Evolutionary conservation across 306 rosid species (phyloP).

Genomic region (Lathyrus aphaca): DNA sequence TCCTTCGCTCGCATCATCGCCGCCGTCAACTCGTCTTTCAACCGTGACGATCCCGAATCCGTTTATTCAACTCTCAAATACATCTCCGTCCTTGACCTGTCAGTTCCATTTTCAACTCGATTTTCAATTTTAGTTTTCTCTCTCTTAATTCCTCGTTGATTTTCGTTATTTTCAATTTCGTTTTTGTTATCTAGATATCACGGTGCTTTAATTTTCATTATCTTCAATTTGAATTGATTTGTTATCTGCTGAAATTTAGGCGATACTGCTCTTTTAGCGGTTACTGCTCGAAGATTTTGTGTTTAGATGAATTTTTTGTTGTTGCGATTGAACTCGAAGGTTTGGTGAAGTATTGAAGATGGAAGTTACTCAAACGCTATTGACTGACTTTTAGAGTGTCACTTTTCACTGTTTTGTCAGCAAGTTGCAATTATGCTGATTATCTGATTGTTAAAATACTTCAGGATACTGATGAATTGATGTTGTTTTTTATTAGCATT

Average conservation of each 20-base stretch:
- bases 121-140: slow-evolving; percentile 5
- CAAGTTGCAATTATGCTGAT: slow-evolving; percentile 26
- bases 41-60: slow-evolving; percentile 78
- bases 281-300: slow-evolving; percentile 25
- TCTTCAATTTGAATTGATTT: background rate
- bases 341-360: slow-evolving; percentile 16
- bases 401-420: slow-evolving; percentile 23
- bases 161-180: background rate
- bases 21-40: slow-evolving; percentile 57
- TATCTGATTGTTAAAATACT: slow-evolving; percentile 23
- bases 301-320: background rate
- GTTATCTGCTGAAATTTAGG: slow-evolving; percentile 14
- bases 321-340: slow-evolving; percentile 32
- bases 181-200: background rate
- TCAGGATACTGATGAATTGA: slow-evolving; percentile 11
- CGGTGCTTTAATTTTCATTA: background rate
- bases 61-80: slow-evolving; percentile 84
- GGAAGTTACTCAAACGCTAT: slow-evolving; percentile 16
- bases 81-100: slow-evolving; percentile 95
- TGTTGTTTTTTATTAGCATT: slow-evolving; percentile 15
- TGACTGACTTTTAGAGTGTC: slow-evolving; percentile 21
- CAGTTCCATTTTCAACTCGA: slow-evolving; percentile 34
- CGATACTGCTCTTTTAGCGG: background rate
- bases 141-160: background rate
- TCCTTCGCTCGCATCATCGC: slow-evolving; percentile 73